Evolutionary conservation across 2,329 filamentous ascomycete genomes (phyloP).

Genomic region (Trichoderma sp.): DNA sequence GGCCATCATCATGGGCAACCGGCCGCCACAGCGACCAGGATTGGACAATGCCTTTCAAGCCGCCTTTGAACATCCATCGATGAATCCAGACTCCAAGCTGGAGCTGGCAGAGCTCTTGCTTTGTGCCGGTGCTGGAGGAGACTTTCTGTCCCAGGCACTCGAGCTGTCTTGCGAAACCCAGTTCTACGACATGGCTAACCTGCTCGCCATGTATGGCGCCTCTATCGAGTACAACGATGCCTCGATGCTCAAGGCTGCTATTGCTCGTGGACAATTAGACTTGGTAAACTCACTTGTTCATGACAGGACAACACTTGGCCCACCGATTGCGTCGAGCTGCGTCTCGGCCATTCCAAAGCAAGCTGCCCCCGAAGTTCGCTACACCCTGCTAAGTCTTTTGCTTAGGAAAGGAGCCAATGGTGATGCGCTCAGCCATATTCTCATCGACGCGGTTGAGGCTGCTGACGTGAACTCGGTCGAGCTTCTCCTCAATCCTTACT

Average conservation of each 20-base stretch:
- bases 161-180: constrained; percentile 47
- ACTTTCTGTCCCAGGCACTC: constrained; percentile 46
- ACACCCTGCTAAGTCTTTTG: constrained; percentile 43
- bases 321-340: constrained; percentile 48
- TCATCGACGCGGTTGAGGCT: constrained; percentile 48
- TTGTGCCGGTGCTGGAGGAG: constrained; percentile 55
- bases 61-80: constrained; percentile 44
- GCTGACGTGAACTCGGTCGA: constrained; percentile 47
- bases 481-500: constrained; percentile 49
- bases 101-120: constrained; percentile 54
- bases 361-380: constrained; percentile 43
- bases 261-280: constrained; percentile 43
- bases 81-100: constrained; percentile 49
- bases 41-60: constrained; percentile 50
- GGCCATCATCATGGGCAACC: constrained; percentile 51
- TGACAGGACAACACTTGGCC: constrained; percentile 42
- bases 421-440: constrained; percentile 43
- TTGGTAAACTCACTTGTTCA: constrained; percentile 47
- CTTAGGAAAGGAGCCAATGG: constrained; percentile 52
- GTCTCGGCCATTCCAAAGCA: constrained; percentile 48
- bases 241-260: constrained; percentile 46
- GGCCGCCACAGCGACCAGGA: constrained; percentile 46
- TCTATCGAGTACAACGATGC: constrained; percentile 54
- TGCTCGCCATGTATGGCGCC: constrained; percentile 53
- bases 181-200: constrained; percentile 52